These are phyloP conservation scores for Candida sakaeoensis DNA, from an alignment of 805 yeast genomes.

Conservation along the genomic window DNA sequence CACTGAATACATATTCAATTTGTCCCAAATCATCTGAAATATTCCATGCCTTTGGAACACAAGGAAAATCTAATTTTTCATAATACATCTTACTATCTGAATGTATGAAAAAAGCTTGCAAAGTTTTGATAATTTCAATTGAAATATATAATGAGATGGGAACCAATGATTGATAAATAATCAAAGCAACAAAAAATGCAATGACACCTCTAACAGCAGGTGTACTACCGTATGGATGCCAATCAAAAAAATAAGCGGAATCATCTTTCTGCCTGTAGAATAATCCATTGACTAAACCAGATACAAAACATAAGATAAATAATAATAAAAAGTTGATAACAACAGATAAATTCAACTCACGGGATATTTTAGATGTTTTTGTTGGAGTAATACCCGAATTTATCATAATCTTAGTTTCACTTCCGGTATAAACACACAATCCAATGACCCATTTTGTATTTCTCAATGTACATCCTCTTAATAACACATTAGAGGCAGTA, in stretches of 20 bases:
- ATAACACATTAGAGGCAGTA: slow-evolving; percentile 56
- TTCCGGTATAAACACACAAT: slow-evolving; percentile 71
- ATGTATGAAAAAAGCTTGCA: slow-evolving; percentile 72
- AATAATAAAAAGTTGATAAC: slow-evolving; percentile 57
- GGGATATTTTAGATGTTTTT: slow-evolving; percentile 60
- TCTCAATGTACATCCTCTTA: slow-evolving; percentile 70
- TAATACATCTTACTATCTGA: slow-evolving; percentile 70
- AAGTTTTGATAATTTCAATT: slow-evolving; percentile 73
- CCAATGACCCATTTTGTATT: slow-evolving; percentile 79
- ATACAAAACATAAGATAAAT: slow-evolving; percentile 61
- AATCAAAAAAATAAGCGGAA: slow-evolving; percentile 58
- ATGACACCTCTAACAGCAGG: slow-evolving; percentile 65
- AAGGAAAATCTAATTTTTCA: slow-evolving; percentile 64
- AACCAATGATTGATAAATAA: slow-evolving; percentile 71
- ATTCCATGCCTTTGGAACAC: slow-evolving; percentile 79
- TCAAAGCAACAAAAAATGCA: slow-evolving; percentile 67
- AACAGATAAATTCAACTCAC: slow-evolving; percentile 66
- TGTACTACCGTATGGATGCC: slow-evolving; percentile 53
- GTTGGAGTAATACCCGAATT: slow-evolving; percentile 78
- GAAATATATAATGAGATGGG: slow-evolving; percentile 79
- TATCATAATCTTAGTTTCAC: slow-evolving; percentile 71
- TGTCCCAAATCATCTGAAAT: slow-evolving; percentile 83
- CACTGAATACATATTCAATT: slow-evolving; percentile 76
- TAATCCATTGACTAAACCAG: slow-evolving; percentile 70
- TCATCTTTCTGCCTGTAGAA: slow-evolving; percentile 43